Evolutionary conservation across 2,329 filamentous ascomycete species (phyloP).

Genomic region (Neodidymelliopsis sp.): DNA sequence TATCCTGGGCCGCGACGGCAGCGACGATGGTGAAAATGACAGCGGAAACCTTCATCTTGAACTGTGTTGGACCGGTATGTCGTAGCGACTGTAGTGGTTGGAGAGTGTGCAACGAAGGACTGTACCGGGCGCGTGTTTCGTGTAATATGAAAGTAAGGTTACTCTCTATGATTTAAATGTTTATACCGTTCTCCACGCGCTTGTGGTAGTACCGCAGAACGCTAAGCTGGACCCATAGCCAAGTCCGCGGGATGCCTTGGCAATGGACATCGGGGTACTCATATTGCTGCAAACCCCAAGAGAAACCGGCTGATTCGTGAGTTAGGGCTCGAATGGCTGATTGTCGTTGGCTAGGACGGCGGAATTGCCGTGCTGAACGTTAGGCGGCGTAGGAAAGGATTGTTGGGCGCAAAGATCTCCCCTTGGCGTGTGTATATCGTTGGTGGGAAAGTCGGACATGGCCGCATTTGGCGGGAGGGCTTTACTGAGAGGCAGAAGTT

Average conservation of each 20-base stretch:
- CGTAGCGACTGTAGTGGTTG: not conserved
- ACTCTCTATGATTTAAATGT: constrained; percentile 10
- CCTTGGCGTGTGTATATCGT: constrained; percentile 5
- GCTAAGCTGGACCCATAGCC: constrained; percentile 26
- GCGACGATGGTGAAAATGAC: constrained; percentile 23
- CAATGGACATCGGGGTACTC: constrained; percentile 38
- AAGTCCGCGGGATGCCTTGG: constrained; percentile 36
- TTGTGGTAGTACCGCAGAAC: constrained; percentile 1
- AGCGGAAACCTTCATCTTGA: constrained; percentile 31
- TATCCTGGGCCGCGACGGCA: constrained; percentile 28
- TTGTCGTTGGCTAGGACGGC: not conserved
- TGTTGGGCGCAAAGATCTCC: not conserved
- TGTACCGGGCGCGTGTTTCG: constrained; percentile 7
- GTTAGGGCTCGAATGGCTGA: not conserved
- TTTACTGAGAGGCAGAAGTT: not conserved
- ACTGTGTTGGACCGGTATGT: not conserved
- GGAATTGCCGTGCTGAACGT: constrained; percentile 1
- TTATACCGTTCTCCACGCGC: constrained; percentile 18
- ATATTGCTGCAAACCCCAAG: constrained; percentile 17
- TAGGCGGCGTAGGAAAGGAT: not conserved
- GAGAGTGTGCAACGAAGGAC: not conserved
- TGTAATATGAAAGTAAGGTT: constrained; percentile 5
- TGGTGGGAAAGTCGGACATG: not conserved
- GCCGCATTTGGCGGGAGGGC: not conserved
- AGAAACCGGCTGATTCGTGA: constrained; percentile 14